phyloP scores from a whole-genome alignment of 2,329 filamentous ascomycete genomes.

The Trichophyton benhamiae region DNA sequence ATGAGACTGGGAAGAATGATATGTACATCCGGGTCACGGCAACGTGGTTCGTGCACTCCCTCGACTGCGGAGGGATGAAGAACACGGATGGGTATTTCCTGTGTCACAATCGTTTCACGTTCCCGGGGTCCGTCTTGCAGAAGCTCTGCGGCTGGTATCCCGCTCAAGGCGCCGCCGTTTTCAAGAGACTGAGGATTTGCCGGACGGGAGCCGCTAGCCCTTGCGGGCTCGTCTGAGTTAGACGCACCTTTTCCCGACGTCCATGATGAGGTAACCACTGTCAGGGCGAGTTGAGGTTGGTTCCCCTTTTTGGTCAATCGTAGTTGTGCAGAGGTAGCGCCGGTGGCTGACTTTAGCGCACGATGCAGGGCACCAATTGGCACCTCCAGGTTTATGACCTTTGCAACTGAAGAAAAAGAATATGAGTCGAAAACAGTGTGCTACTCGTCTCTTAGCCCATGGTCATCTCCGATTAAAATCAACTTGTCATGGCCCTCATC shows the following conservation, averaged over 20 bases:
- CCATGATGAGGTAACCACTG: constrained; percentile 56
- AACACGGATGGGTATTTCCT: constrained; percentile 91
- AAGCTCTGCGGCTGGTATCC: constrained; percentile 23
- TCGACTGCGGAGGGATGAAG: constrained; percentile 74
- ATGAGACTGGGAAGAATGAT: constrained; percentile 77
- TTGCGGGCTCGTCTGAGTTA: constrained; percentile 35
- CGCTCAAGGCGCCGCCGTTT: constrained; percentile 37
- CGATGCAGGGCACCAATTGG: constrained; percentile 78
- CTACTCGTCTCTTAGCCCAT: constrained; percentile 18
- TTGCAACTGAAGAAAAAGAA: constrained; percentile 75
- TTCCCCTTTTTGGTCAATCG: constrained; percentile 88
- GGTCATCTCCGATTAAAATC: neutral
- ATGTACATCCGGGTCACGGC: constrained; percentile 84
- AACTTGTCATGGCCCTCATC: too few species aligned
- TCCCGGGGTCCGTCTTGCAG: constrained; percentile 46
- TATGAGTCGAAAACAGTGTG: constrained; percentile 89
- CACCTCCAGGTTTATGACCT: constrained; percentile 93
- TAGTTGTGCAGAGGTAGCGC: constrained; percentile 68
- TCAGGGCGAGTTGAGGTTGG: constrained; percentile 75
- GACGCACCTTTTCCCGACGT: constrained; percentile 43
- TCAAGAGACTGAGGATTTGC: constrained; percentile 19
- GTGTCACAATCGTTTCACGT: constrained; percentile 82
- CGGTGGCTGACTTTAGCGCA: constrained; percentile 77
- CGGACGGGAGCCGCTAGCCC: constrained; percentile 19
- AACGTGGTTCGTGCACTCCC: constrained; percentile 82